Conservation (phyloP, 345 rosid species). For the Rhizophora apiculata region DNA sequence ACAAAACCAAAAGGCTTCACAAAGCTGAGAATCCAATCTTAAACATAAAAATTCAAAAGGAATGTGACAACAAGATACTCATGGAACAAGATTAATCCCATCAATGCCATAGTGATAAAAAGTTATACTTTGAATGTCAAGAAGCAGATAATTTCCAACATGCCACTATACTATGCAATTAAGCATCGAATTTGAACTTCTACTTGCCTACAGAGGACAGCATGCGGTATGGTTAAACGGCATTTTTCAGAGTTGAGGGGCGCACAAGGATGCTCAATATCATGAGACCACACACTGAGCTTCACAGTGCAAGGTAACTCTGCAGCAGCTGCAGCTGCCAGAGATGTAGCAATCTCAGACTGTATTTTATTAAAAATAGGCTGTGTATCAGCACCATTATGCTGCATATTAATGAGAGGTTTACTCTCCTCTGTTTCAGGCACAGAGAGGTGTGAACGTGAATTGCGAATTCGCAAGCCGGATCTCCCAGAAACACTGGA, state of each 20-base stretch:
- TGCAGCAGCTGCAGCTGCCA: slow-evolving; percentile 77
- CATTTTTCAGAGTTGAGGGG: slow-evolving; percentile 59
- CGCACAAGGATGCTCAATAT: slow-evolving; percentile 64
- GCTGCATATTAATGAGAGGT: slow-evolving; percentile 29
- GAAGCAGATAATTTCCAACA: neutral
- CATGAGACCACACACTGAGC: slow-evolving; percentile 83
- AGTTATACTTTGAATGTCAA: neutral
- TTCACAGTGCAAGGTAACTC: slow-evolving; percentile 96
- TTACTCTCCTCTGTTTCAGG: slow-evolving; percentile 42
- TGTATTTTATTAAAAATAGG: slow-evolving; percentile 58
- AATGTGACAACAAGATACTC: neutral
- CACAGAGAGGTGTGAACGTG: slow-evolving; percentile 41
- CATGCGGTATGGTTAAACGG: slow-evolving; percentile 75
- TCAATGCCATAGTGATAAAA: neutral
- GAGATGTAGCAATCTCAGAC: slow-evolving; percentile 70
- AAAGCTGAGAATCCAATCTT: neutral
- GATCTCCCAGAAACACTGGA: slow-evolving; percentile 51
- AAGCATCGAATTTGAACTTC: slow-evolving; percentile 1
- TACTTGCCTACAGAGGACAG: slow-evolving; percentile 90
- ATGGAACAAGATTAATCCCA: neutral
- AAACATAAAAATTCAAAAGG: neutral
- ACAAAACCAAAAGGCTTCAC: neutral
- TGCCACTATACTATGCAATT: neutral
- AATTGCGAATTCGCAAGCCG: slow-evolving; percentile 32
- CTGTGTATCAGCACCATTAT: slow-evolving; percentile 42